Base-by-base conservation (phyloP, 2,329 filamentous ascomycete genomes). In the Penicillium rolfsii region DNA sequence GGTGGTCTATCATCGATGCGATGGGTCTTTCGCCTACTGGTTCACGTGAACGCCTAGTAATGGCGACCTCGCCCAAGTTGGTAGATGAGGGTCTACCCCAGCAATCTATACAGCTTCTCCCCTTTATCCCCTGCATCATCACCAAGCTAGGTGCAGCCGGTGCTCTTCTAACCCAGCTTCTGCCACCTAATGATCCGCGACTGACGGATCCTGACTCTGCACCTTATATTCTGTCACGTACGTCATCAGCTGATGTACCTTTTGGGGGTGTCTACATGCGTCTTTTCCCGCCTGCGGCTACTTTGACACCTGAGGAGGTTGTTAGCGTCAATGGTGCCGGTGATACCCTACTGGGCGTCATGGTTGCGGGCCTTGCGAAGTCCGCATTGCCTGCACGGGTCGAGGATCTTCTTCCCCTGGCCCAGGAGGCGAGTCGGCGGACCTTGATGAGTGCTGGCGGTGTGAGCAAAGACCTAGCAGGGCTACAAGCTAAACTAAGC, bases 271-370 rank as follows among this genome's bases (percentile, higher is more conserved):
- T 97, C 2, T 97, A 97, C 71, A 93, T 97, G 88, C 78, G 87
- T 5, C 73, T 89, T 79, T 91, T 91, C 73, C 86, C 90, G 0
- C 82, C 90, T 0, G 85, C 85, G 0, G 87, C 90, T 72, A 78
- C 81, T 16, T 83, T 97, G 5, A 60, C 68, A 2, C 76, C 80
- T 0, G 78, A 84, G 22, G 87, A 95, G 28, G 83, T 96, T 1
- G 87, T 94, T 1, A 97, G 92, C 50, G 94, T 98, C 9, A 98
- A 98, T 74, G 95, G 94, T 0, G 93, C 92, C 2, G 95, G 95
- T 0, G 95, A 99, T 77, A 97, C 95, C 0, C 93, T 98, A 74
- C 81, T 96, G 8, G 95, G 94, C 0, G 89, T 93, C 14, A 69
- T 97, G 58, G 81, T 97, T n/a, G 89, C 92, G 1, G 91, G 91